These are phyloP conservation scores for Crucihimalaya himalaica DNA, from an alignment of 345 rosid species.

Conservation along the genomic window DNA sequence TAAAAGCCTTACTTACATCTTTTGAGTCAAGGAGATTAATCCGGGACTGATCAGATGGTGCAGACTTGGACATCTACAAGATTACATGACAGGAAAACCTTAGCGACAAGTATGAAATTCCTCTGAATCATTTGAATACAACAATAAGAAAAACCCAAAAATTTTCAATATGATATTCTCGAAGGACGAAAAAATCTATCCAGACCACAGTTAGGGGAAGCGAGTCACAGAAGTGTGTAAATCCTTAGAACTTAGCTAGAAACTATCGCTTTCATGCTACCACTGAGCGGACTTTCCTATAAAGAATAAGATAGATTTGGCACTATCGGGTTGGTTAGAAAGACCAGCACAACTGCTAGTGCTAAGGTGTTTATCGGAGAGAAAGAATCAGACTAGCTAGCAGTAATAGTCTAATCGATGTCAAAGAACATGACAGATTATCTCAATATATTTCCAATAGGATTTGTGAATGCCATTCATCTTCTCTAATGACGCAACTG, in stretches of 20 bases:
- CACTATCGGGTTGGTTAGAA: too few relatives aligned
- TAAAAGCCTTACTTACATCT: slow-evolving; percentile 58
- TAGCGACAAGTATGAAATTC: not conserved
- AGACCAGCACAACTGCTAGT: too few relatives aligned
- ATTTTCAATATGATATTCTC: not conserved
- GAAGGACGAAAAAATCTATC: not conserved
- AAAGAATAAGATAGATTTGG: too few relatives aligned
- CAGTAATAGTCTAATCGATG: not conserved
- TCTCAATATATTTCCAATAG: not conserved
- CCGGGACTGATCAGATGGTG: slow-evolving; percentile 87
- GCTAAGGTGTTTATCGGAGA: too few relatives aligned
- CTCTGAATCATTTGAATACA: not conserved
- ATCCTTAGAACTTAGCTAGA: slow-evolving; percentile 3
- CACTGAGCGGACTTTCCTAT: too few relatives aligned
- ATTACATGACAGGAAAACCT: slow-evolving; percentile 30
- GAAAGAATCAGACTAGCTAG: slow-evolving; percentile 5
- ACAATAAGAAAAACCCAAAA: not conserved
- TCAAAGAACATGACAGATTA: not conserved
- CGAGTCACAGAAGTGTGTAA: not conserved
- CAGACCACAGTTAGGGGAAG: not conserved
- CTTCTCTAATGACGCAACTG: not conserved
- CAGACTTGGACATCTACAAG: slow-evolving; percentile 93
- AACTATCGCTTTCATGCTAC: too few relatives aligned
- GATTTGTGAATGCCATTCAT: not conserved
- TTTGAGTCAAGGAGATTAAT: slow-evolving; percentile 95